phyloP scores from a whole-genome alignment of 2,329 filamentous ascomycete species.

The Fusarium proliferatum region DNA sequence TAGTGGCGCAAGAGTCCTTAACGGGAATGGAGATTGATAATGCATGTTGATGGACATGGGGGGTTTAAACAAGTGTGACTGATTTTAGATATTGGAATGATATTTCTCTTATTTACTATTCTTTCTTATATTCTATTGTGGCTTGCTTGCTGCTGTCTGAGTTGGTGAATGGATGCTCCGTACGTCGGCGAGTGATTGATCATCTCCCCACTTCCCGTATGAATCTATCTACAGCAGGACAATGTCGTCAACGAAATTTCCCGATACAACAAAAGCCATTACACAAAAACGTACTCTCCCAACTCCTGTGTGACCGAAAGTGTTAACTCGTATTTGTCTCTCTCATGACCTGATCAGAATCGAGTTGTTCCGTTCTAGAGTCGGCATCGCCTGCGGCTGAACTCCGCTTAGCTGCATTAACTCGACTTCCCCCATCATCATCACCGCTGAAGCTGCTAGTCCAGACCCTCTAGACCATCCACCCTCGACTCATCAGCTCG shows the following conservation, averaged over 20 bases:
- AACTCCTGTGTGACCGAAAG: neutral
- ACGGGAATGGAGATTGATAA: constrained; percentile 17
- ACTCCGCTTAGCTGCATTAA: constrained; percentile 26
- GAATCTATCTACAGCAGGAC: neutral
- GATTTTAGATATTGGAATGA: too few relatives aligned
- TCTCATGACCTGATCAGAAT: neutral
- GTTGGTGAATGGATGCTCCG: neutral
- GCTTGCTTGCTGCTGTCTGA: neutral
- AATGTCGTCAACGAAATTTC: neutral
- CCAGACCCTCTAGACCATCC: constrained; percentile 11
- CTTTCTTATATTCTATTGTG: too few relatives aligned
- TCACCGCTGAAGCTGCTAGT: neutral
- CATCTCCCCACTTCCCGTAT: neutral
- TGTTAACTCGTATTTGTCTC: too few relatives aligned
- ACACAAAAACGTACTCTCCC: neutral
- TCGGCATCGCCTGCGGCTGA: constrained; percentile 7
- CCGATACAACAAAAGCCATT: neutral
- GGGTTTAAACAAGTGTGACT: too few relatives aligned
- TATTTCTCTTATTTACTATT: too few relatives aligned
- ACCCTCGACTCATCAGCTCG: constrained; percentile 13
- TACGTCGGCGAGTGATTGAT: neutral
- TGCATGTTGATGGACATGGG: neutral
- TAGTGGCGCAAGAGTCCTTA: constrained; percentile 9
- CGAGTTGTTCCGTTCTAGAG: neutral
- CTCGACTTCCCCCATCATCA: neutral